A percentile compares a stretch with the other conserved stretches of the same genome.
Conservation (phyloP, 495 filamentous ascomycete genomes). For the Lindgomyces ingoldianus region DNA sequence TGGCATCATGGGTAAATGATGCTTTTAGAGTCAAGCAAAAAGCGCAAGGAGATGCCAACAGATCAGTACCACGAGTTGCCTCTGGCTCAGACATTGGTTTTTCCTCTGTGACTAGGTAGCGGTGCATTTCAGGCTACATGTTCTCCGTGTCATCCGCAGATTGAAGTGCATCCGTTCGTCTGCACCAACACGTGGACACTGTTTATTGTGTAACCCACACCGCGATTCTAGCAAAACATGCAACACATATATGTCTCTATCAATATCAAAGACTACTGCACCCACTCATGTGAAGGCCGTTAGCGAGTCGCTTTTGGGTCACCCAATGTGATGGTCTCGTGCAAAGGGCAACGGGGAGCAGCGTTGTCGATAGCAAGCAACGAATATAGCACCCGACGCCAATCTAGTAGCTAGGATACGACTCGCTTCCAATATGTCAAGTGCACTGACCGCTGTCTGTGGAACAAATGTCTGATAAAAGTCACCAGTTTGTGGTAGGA, state of each 20-base stretch:
- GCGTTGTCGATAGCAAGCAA: background rate
- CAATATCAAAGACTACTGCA: conserved; percentile 6
- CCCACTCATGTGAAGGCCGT: background rate
- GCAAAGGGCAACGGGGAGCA: too few relatives aligned
- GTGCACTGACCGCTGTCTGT: conserved; percentile 9
- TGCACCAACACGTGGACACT: conserved; percentile 22
- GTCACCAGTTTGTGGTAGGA: conserved; percentile 11
- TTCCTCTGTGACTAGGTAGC: conserved; percentile 12
- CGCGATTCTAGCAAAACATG: conserved; percentile 4
- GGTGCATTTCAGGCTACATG: conserved; percentile 5
- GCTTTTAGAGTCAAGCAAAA: conserved; percentile 17
- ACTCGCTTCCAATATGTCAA: conserved; percentile 12
- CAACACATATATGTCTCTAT: conserved; percentile 18
- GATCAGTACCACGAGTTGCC: background rate
- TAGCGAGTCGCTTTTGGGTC: background rate
- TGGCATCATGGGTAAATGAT: conserved; percentile 21
- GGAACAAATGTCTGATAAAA: conserved; percentile 25
- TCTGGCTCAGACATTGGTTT: conserved; percentile 10
- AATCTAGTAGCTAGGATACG: background rate
- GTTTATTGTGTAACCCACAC: conserved; percentile 13
- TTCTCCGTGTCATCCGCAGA: conserved; percentile 2
- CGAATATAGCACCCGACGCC: background rate
- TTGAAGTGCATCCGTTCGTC: background rate
- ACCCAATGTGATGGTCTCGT: background rate
- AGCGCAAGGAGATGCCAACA: background rate